phyloP scores from a whole-genome alignment of 208 protist genomes.

The Novymonas esmeraldas region DNA sequence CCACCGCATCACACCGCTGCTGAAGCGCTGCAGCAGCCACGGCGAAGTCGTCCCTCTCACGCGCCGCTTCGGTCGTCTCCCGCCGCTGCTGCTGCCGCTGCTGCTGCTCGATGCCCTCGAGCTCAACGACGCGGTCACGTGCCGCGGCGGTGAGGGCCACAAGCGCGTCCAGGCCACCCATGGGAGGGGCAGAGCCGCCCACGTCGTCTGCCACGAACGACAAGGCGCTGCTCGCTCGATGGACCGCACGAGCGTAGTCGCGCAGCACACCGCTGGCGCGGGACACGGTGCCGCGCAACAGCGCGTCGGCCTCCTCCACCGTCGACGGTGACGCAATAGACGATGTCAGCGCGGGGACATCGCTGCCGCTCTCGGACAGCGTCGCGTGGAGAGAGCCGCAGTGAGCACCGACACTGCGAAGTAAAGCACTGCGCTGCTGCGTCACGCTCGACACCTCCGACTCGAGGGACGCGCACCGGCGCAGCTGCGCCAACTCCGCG shows the following conservation, averaged over 20 bases:
- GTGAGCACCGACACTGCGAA: not conserved
- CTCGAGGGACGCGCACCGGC: not conserved
- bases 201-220: too few relatives aligned
- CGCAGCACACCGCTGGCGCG: not conserved
- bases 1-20: not conserved
- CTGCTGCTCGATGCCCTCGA: too few relatives aligned
- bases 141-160: too few relatives aligned
- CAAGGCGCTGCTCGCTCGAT: not conserved
- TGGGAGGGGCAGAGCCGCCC: too few relatives aligned
- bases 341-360: not conserved
- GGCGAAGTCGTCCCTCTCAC: too few relatives aligned
- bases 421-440: conserved; percentile 7
- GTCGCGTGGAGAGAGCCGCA: not conserved
- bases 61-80: too few relatives aligned
- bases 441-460: not conserved
- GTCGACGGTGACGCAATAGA: not conserved
- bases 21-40: not conserved
- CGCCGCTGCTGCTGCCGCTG: too few relatives aligned
- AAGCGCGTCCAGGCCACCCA: too few relatives aligned
- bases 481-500: not conserved
- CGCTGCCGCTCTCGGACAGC: not conserved
- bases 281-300: not conserved
- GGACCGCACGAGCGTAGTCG: not conserved
- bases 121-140: too few relatives aligned
- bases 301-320: not conserved